Percentiles rank a stretch among this genome's conserved stretches.
phyloP scores from a whole-genome alignment of 768 basidiomycete genomes.

The Xerocomellus chrysenteron region DNA sequence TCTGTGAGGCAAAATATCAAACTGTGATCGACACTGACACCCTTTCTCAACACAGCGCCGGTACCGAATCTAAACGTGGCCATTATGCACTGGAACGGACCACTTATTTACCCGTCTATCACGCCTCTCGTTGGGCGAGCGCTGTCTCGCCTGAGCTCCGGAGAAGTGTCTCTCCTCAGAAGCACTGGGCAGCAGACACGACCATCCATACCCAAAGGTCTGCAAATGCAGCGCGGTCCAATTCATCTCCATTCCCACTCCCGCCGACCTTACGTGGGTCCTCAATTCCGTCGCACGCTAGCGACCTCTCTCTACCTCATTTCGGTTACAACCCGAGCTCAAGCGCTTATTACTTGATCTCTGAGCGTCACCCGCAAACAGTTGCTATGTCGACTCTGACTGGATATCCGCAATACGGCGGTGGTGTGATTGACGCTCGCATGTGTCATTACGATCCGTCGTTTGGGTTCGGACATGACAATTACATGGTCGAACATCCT shows the following conservation, averaged over 20 bases:
- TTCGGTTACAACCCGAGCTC: neutral
- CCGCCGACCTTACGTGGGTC: neutral
- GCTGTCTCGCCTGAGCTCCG: neutral
- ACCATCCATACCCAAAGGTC: neutral
- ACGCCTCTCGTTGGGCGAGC: neutral
- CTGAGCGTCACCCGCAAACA: neutral
- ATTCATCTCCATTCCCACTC: neutral
- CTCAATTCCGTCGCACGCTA: neutral
- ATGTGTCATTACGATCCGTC: neutral
- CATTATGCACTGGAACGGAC: neutral
- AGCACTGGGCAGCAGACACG: neutral
- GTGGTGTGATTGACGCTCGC: slow-evolving; percentile 4
- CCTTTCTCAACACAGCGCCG: slow-evolving; percentile 2
- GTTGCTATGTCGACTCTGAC: slow-evolving; percentile 5
- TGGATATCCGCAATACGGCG: neutral
- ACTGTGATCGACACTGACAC: slow-evolving; percentile 5
- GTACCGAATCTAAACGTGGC: neutral
- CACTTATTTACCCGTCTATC: neutral
- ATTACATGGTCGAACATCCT: neutral
- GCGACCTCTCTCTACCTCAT: neutral
- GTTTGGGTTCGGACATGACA: neutral
- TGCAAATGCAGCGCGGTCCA: neutral
- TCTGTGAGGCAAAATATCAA: slow-evolving; percentile 9
- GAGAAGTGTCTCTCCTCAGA: neutral
- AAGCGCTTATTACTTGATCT: neutral